Evolutionary conservation across 306 rosid genomes (phyloP).

Genomic region (Vicia faba): DNA sequence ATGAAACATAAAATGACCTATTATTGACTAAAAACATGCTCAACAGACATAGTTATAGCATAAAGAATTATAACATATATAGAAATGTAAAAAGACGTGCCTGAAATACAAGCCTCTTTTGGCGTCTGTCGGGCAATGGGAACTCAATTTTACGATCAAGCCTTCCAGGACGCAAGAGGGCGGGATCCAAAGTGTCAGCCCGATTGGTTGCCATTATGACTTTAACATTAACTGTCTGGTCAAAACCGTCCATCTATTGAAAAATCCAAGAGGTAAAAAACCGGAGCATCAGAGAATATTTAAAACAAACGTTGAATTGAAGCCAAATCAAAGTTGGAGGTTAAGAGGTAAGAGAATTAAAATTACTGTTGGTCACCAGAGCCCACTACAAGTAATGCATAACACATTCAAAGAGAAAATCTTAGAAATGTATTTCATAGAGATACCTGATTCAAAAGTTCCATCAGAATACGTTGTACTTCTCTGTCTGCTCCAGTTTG

Average conservation of each 20-base stretch:
- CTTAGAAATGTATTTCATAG: not conserved
- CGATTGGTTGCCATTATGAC: constrained; percentile 99
- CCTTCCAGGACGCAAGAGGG: constrained; percentile 97
- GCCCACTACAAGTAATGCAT: not conserved
- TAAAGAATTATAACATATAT: not conserved
- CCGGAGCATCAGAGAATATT: constrained; percentile 24
- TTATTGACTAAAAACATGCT: not conserved
- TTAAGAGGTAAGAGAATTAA: constrained; percentile 3
- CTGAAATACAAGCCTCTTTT: constrained; percentile 98
- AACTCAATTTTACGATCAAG: constrained; percentile 97
- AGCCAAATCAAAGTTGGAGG: constrained; percentile 6
- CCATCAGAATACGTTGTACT: constrained; percentile 99
- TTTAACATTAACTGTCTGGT: constrained; percentile 97
- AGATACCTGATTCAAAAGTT: constrained; percentile 91
- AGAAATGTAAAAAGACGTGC: constrained; percentile 44
- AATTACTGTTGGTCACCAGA: not conserved
- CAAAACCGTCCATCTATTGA: constrained; percentile 96
- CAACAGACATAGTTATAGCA: not conserved
- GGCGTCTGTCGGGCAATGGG: constrained; percentile 96
- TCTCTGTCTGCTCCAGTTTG: constrained; percentile 99
- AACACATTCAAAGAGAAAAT: constrained; percentile 1
- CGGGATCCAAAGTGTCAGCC: constrained; percentile 98
- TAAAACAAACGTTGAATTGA: not conserved
- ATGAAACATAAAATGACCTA: not conserved
- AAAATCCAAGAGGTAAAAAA: constrained; percentile 15